Base-by-base conservation (phyloP, 2,329 filamentous ascomycete genomes). In the Thelonectria rubi region DNA sequence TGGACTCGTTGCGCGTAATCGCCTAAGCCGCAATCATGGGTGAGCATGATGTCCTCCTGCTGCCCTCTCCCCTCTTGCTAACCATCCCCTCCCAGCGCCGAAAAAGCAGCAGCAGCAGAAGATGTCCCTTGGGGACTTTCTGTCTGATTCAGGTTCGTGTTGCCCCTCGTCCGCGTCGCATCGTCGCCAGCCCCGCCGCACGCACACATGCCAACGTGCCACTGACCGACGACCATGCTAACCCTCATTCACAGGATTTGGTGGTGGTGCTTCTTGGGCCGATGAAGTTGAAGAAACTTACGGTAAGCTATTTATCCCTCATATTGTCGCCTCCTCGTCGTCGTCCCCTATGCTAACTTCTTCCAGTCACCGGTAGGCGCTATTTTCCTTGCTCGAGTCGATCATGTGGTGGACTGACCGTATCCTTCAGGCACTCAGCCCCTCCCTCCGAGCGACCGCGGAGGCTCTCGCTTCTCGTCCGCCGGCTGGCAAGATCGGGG, bases 81-180 rank as follows among this genome's bases (percentile, higher is more conserved):
- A 66, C 65, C 60, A 62, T 42, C 61, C 57, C 52, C 55, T 63
- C 64, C 55, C 75, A 97, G 94, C 91, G 86, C 94, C 94, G 71
- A 92, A 94, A 80, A 96, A 96, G 84, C 91, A 93, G 84, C 90
- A 97, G 82, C 86, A 88, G 80, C 91, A 97, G 88, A 99, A 96
- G 86, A 94, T 99, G 91, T 93, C 92, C 84, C 89, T 98, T 77
- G 92, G 93, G 85, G 92, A 93, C 82, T 99, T 99, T 87, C 87
- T 99, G 85, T 86, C 86, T 77, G 93, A 97, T 80, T 87, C 93
- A 80, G 90, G 94, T 97, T 86, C 81, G 92, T 76, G 59, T 55
- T 58, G 58, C 71, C 67, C 69, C 64, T 84, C 65, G 56, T 48
- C 61, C 61, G 55, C 61, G 60, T 55, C 59, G 56, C 58, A 73